Evolutionary conservation across 352 stramenopile species (phyloP).

Genomic region (Aphanomyces stellatus): DNA sequence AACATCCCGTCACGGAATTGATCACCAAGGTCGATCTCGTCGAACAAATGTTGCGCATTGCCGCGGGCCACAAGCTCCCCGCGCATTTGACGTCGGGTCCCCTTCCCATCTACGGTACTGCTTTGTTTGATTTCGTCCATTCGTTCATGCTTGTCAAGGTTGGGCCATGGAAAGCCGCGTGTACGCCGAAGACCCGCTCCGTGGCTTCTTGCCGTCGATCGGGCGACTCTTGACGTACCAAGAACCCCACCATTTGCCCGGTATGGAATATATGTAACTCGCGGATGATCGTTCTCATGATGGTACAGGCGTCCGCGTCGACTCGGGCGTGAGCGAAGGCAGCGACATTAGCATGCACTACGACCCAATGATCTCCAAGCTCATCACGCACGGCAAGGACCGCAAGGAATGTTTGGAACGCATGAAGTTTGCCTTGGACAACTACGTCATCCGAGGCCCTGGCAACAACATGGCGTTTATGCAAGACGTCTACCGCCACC

Average conservation of each 20-base stretch:
- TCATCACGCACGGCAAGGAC: slow-evolving; percentile 82
- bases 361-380: slow-evolving; percentile 96
- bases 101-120: slow-evolving; percentile 39
- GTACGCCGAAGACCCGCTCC: slow-evolving; percentile 95
- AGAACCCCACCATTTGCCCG: slow-evolving; percentile 67
- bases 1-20: slow-evolving; percentile 95
- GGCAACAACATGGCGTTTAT: slow-evolving; percentile 94
- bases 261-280: too few relatives aligned
- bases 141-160: slow-evolving; percentile 17
- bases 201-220: slow-evolving; percentile 92
- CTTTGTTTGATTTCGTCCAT: too few relatives aligned
- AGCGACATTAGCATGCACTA: slow-evolving; percentile 93
- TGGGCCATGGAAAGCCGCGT: slow-evolving; percentile 91
- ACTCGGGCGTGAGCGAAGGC: slow-evolving; percentile 89
- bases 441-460: slow-evolving; percentile 93
- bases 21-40: slow-evolving; percentile 92
- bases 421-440: slow-evolving; percentile 86
- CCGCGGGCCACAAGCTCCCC: slow-evolving; percentile 85
- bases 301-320: slow-evolving; percentile 85
- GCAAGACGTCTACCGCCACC: slow-evolving; percentile 87
- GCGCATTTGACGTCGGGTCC: slow-evolving; percentile 58
- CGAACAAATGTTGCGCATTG: slow-evolving; percentile 93
- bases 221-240: slow-evolving; percentile 90
- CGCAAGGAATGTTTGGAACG: slow-evolving; percentile 73
- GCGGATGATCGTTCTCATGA: too few relatives aligned